Percentiles rank a stretch among this genome's conserved stretches.
These are phyloP conservation scores for Garcileccinum viscosum DNA, from an alignment of 1,284 basidiomycete species.

Conservation along the genomic window DNA sequence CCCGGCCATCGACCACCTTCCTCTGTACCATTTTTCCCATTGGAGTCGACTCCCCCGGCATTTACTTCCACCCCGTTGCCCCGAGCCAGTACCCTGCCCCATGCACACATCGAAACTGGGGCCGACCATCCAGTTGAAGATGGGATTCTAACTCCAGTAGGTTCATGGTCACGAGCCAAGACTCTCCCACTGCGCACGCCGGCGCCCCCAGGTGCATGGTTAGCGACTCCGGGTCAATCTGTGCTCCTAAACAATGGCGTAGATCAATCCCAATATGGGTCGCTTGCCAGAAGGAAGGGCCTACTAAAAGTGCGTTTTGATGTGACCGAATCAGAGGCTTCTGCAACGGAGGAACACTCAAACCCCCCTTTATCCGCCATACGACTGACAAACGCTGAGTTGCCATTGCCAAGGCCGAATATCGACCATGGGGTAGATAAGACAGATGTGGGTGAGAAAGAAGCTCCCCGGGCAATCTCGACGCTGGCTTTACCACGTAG, in stretches of 20 bases:
- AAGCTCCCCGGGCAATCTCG: not conserved
- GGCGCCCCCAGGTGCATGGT: conserved; percentile 74
- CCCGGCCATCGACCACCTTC: conserved; percentile 19
- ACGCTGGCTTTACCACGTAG: conserved; percentile 9
- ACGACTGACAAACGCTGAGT: conserved; percentile 30
- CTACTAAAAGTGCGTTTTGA: conserved; percentile 74
- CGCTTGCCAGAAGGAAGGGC: conserved; percentile 43
- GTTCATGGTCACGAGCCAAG: conserved; percentile 50
- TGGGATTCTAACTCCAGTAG: conserved; percentile 49
- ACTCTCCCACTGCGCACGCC: conserved; percentile 63
- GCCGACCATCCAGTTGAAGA: conserved; percentile 29
- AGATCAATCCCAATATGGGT: conserved; percentile 41
- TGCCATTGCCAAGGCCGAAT: conserved; percentile 13
- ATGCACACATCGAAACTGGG: conserved; percentile 19
- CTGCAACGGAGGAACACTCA: conserved; percentile 44
- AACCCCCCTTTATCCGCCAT: conserved; percentile 38
- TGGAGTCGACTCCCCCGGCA: conserved; percentile 42
- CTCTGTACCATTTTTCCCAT: conserved; percentile 34
- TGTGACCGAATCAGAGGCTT: conserved; percentile 47
- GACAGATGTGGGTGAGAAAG: conserved; percentile 6
- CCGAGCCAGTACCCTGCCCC: conserved; percentile 35
- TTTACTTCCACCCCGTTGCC: conserved; percentile 34
- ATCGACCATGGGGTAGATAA: conserved; percentile 1
- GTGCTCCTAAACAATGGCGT: conserved; percentile 17
- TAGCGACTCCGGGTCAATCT: conserved; percentile 60